Percentiles rank a stretch among this genome's conserved stretches.
These are phyloP conservation scores for Lolium multiflorum DNA, from an alignment of 176 grass and related monocot genomes.

Conservation along the genomic window DNA sequence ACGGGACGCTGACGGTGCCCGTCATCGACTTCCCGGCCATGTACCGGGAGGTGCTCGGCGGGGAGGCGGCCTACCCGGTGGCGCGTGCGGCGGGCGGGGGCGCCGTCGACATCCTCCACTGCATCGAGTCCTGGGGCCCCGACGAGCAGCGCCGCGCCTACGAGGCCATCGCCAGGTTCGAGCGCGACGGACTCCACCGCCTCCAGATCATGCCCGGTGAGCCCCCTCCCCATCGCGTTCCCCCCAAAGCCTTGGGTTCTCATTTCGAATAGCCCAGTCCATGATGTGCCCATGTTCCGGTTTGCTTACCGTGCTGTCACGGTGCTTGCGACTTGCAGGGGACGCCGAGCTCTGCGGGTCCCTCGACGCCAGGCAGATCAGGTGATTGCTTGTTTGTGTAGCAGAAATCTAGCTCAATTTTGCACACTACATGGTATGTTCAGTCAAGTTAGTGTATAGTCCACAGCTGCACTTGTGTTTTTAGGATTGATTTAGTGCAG, in stretches of 20 bases:
- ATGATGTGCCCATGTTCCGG: too few relatives aligned
- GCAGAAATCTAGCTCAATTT: neutral
- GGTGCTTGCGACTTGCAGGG: conserved; percentile 51
- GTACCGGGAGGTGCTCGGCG: conserved; percentile 85
- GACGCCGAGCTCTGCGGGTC: conserved; percentile 76
- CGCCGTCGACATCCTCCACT: conserved; percentile 79
- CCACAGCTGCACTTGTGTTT: neutral
- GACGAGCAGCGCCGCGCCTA: conserved; percentile 71
- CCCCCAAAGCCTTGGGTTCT: neutral
- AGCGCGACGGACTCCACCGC: conserved; percentile 79
- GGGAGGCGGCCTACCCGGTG: conserved; percentile 59
- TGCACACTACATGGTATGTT: neutral
- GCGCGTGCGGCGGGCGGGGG: conserved; percentile 52
- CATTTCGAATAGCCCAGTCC: too few relatives aligned
- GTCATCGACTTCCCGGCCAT: conserved; percentile 93
- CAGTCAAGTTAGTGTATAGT: neutral
- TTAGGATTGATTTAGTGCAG: neutral
- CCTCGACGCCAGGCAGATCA: conserved; percentile 78
- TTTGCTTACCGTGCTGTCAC: neutral
- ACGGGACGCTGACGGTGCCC: conserved; percentile 93
- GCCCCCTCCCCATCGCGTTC: neutral
- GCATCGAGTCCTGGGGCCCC: conserved; percentile 66
- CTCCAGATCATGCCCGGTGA: conserved; percentile 96
- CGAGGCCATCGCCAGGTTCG: conserved; percentile 85
- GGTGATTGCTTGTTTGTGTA: conserved; percentile 35